These are phyloP conservation scores for Sphaerosporella brunnea DNA, from an alignment of 495 filamentous ascomycete species.

Conservation along the genomic window DNA sequence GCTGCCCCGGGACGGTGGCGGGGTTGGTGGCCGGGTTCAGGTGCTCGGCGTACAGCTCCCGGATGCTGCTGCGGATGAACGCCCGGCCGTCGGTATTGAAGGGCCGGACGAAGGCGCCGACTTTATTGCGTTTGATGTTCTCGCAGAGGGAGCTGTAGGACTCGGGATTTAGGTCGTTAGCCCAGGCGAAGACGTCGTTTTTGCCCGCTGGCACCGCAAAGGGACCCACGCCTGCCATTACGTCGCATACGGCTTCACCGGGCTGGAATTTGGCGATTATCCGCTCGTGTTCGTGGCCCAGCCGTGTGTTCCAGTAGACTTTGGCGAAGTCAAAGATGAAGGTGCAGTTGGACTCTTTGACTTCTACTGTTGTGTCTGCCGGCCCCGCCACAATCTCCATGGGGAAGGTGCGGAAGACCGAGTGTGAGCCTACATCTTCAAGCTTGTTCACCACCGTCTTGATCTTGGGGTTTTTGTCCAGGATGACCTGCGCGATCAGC, in stretches of 20 bases:
- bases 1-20: constrained; percentile 19
- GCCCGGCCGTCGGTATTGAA: constrained; percentile 62
- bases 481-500: constrained; percentile 62
- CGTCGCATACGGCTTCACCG: constrained; percentile 82
- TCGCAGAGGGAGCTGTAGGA: constrained; percentile 52
- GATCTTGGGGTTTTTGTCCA: constrained; percentile 67
- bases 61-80: constrained; percentile 57
- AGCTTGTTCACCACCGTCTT: constrained; percentile 91
- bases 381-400: constrained; percentile 81
- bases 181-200: constrained; percentile 83
- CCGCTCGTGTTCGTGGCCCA: constrained; percentile 73
- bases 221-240: constrained; percentile 94
- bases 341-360: constrained; percentile 42
- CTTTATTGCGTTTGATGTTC: constrained; percentile 64
- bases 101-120: constrained; percentile 51
- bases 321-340: constrained; percentile 64
- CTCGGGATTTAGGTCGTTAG: constrained; percentile 91
- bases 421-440: constrained; percentile 67
- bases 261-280: constrained; percentile 58
- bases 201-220: constrained; percentile 87
- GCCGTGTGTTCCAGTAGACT: constrained; percentile 91
- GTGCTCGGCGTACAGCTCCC: constrained; percentile 38
- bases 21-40: constrained; percentile 33
- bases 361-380: constrained; percentile 60
- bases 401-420: constrained; percentile 75